Evolutionary conservation across 2,329 filamentous ascomycete genomes (phyloP).

Genomic region (Verticillium longisporum): DNA sequence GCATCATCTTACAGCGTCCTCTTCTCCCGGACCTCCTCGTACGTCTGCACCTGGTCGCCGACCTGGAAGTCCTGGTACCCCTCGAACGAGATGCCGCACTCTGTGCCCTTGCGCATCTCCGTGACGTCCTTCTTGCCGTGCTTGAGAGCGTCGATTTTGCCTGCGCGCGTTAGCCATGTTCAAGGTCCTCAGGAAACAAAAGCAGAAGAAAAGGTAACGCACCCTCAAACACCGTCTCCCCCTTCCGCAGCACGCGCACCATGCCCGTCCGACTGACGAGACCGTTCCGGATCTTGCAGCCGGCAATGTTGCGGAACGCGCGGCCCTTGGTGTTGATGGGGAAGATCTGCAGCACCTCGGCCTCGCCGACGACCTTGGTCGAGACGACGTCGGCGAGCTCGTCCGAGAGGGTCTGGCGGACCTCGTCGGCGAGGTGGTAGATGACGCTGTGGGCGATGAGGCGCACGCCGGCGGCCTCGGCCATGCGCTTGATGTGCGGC

Average conservation of each 20-base stretch:
- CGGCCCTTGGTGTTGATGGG: slow-evolving; percentile 72
- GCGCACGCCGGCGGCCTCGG: slow-evolving; percentile 63
- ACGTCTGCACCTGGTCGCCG: slow-evolving; percentile 83
- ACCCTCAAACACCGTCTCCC: slow-evolving; percentile 76
- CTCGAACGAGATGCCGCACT: slow-evolving; percentile 85
- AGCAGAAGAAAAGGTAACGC: slow-evolving; percentile 31
- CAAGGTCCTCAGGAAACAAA: no score
- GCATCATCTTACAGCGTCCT: slow-evolving; percentile 44
- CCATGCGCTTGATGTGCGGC: slow-evolving; percentile 59
- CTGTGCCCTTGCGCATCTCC: slow-evolving; percentile 86
- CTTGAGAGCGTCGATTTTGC: slow-evolving; percentile 73
- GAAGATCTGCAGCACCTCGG: slow-evolving; percentile 78
- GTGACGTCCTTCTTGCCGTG: slow-evolving; percentile 86
- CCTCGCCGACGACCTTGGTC: slow-evolving; percentile 75
- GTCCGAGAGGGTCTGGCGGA: slow-evolving; percentile 60
- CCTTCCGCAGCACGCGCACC: slow-evolving; percentile 65
- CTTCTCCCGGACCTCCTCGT: slow-evolving; percentile 72
- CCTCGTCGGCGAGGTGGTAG: slow-evolving; percentile 70
- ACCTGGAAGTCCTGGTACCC: slow-evolving; percentile 70
- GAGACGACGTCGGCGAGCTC: slow-evolving; percentile 61
- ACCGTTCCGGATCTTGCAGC: slow-evolving; percentile 82
- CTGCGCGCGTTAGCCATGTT: slow-evolving; percentile 44
- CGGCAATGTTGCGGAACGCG: slow-evolving; percentile 69
- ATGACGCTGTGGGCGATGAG: slow-evolving; percentile 86
- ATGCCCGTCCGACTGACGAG: slow-evolving; percentile 54